These are phyloP conservation scores for Tulasnella sp. DNA, from an alignment of 768 basidiomycete species.

Conservation along the genomic window DNA sequence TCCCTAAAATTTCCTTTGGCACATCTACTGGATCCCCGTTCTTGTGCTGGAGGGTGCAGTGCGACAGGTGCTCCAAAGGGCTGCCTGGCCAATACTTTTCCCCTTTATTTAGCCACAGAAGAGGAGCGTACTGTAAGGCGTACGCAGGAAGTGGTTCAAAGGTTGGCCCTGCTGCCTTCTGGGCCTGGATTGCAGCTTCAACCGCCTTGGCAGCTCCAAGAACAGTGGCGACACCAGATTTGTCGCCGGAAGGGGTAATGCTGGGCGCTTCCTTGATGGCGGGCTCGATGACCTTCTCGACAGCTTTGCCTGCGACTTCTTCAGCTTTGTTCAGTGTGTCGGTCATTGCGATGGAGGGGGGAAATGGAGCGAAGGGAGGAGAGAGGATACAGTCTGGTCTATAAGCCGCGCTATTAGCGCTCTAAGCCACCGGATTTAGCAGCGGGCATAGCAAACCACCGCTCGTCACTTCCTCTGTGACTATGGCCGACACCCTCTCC, in stretches of 20 bases:
- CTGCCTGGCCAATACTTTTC: constrained; percentile 12
- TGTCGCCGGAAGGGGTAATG: too few relatives aligned
- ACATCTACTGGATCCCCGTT: background rate
- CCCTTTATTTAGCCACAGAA: constrained; percentile 7
- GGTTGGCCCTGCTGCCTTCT: background rate
- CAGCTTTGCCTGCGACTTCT: background rate
- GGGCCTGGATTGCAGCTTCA: too few relatives aligned
- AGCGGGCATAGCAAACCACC: too few relatives aligned
- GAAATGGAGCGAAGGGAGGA: too few relatives aligned
- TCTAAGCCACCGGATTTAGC: too few relatives aligned
- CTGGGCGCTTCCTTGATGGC: background rate
- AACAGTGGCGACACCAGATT: background rate
- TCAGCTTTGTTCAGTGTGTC: background rate
- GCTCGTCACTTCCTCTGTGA: too few relatives aligned
- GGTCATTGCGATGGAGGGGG: too few relatives aligned
- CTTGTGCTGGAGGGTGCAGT: background rate
- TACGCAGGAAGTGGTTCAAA: constrained; percentile 4
- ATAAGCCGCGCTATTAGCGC: too few relatives aligned
- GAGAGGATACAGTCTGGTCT: too few relatives aligned
- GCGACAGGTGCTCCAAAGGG: background rate
- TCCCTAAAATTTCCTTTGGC: constrained; percentile 4
- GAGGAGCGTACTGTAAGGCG: constrained; percentile 6
- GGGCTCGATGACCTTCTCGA: background rate
- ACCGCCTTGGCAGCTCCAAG: background rate
- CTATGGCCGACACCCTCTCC: too few relatives aligned